Evolutionary conservation across 2,329 filamentous ascomycete species (phyloP).

Genomic region (Fusarium illudens): DNA sequence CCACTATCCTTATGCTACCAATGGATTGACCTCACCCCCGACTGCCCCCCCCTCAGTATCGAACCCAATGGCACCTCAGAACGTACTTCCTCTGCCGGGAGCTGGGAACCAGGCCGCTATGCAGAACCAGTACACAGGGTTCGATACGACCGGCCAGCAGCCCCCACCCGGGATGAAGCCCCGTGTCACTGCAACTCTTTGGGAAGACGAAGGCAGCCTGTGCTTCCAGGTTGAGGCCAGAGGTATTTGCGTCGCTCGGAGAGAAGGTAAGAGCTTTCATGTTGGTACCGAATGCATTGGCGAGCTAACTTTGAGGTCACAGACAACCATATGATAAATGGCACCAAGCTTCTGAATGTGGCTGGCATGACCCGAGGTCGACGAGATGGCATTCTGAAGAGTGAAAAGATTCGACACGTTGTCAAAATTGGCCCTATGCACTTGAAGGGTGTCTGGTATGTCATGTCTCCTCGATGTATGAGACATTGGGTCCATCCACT

Average conservation of each 20-base stretch:
- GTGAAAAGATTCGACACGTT: constrained; percentile 94
- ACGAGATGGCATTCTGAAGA: constrained; percentile 95
- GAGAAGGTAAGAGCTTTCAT: constrained; percentile 73
- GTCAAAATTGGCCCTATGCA: constrained; percentile 99
- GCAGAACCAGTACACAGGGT: constrained; percentile 66
- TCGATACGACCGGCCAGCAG: constrained; percentile 90
- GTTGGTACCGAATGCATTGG: not conserved
- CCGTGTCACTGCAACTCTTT: constrained; percentile 92
- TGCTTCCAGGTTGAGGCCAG: constrained; percentile 98
- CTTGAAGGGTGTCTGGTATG: constrained; percentile 95
- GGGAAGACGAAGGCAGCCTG: constrained; percentile 97
- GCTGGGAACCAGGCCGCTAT: constrained; percentile 58
- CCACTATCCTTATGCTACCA: constrained; percentile 76
- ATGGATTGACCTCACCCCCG: constrained; percentile 82
- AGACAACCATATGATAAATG: constrained; percentile 99
- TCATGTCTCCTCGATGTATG: constrained; percentile 31
- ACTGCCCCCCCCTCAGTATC: constrained; percentile 73
- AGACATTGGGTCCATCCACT: constrained; percentile 35
- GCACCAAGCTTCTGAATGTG: constrained; percentile 95
- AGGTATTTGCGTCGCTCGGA: constrained; percentile 91
- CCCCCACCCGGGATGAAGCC: constrained; percentile 96
- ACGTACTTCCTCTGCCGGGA: constrained; percentile 76
- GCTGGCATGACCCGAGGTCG: constrained; percentile 97
- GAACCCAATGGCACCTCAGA: constrained; percentile 69
- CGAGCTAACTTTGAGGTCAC: constrained; percentile 11